Conservation (phyloP, 2,329 filamentous ascomycete genomes). For the Botrytis porri region DNA sequence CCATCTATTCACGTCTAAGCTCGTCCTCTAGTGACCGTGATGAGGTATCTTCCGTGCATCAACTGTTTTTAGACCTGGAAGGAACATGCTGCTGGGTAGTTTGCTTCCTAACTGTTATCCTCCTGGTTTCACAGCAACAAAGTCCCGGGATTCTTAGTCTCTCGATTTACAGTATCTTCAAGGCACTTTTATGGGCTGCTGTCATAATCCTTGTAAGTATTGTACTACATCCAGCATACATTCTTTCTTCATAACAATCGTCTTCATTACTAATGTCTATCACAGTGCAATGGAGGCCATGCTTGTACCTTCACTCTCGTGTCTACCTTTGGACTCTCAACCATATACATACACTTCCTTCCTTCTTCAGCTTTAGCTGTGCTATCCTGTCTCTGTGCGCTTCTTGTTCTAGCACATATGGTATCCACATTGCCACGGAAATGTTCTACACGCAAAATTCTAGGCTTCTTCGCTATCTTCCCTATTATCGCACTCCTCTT, state of each 20-base stretch:
- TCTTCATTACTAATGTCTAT: neutral
- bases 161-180: neutral
- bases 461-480: constrained; percentile 4
- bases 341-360: constrained; percentile 5
- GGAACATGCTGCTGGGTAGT: constrained; percentile 20
- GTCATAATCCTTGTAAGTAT: constrained; percentile 13
- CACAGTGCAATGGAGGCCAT: constrained; percentile 16
- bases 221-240: neutral
- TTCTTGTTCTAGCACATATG: constrained; percentile 9
- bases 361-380: neutral
- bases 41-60: neutral
- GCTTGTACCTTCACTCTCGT: constrained; percentile 13
- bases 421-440: neutral
- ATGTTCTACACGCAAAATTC: neutral
- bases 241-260: neutral
- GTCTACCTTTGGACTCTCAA: constrained; percentile 15
- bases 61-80: constrained; percentile 2
- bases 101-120: constrained; percentile 14
- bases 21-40: neutral
- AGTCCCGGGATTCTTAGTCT: neutral
- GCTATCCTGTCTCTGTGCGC: constrained; percentile 11
- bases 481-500: constrained; percentile 9
- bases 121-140: constrained; percentile 13
- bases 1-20: constrained; percentile 7
- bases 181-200: constrained; percentile 6